Conservation (phyloP, 139 green algal genomes). For the Zygnema cylindricum region DNA sequence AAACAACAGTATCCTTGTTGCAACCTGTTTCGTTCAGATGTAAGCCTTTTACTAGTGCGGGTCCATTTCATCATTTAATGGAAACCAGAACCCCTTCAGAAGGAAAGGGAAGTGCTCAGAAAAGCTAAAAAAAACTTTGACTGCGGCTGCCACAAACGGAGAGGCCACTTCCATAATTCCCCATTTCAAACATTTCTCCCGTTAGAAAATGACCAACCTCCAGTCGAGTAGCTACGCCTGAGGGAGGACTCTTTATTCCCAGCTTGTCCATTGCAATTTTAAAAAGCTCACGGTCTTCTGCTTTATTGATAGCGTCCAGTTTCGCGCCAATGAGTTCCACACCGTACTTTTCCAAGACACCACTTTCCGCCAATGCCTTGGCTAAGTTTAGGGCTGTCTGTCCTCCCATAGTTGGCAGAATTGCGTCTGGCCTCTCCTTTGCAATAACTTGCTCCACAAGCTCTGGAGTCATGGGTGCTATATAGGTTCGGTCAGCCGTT, state of each 20-base stretch:
- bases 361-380: conserved; percentile 84
- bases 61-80: too few species aligned
- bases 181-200: background rate
- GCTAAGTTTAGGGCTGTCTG: conserved; percentile 98
- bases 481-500: conserved; percentile 94
- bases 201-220: too few species aligned
- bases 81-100: too few species aligned
- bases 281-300: conserved; percentile 2
- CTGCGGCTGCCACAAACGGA: background rate
- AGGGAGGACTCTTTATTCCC: background rate
- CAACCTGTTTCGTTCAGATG: too few species aligned
- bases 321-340: conserved; percentile 98
- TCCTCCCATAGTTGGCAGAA: conserved; percentile 98
- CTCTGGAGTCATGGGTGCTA: conserved; percentile 90
- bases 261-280: background rate
- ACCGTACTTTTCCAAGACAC: conserved; percentile 59
- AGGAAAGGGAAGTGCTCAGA: too few species aligned
- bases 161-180: background rate
- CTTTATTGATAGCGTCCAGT: conserved; percentile 80
- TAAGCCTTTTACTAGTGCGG: too few species aligned
- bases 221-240: background rate
- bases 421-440: conserved; percentile 77
- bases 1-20: too few species aligned
- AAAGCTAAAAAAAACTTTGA: too few species aligned
- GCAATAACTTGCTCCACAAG: conserved; percentile 46